Base-by-base conservation (phyloP, 192 early-diverging fungal species). In the Glomus cerebriforme region DNA sequence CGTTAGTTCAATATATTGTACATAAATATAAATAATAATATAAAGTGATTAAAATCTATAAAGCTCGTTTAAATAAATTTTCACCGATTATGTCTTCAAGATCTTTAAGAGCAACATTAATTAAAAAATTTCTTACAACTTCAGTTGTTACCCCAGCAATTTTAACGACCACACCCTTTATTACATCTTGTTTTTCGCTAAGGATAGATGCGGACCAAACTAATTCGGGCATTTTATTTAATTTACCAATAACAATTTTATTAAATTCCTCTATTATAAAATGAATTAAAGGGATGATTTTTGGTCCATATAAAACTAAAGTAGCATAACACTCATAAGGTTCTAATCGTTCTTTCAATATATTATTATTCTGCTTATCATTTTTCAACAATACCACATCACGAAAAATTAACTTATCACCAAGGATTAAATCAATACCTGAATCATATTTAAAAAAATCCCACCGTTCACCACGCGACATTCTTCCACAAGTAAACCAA, bases 401-500 rank as follows among this genome's bases (percentile, higher is more conserved):
- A 12, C 85, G 79, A 45, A 91, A 69, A 7, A 87, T 49, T 34
- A 85, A 66, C 26, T 70, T 69, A 73, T 58, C 76, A 34, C 62
- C 76, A 1, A 85, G 49, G 10, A 75, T 66, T 27, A 87, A 60
- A 78, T 87, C 84, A 54, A 85, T 79, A n/a, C 79, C 79, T 43
- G 74, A 81, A 3, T 79, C 77, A 73, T 85, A 87, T n/a, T 79
- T 64, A 19, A 59, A 32, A 73, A 95, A 96, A 34, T 80, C 80
- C 94, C 95, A 97, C 12, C 76, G 77, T 73, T 97, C 95, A 32
- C 95, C 95, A 1, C 91, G 73, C 13, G 87, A 88, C 78, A 86
- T 83, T 62, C 95, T 76, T 7, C 95, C 95, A 59, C 91, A 90
- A 0, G 92, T 94, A 77, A 95, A 90, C 95, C 95, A 97, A 76